Evolutionary conservation across 129 eudicot species (phyloP).

Genomic region (Gnaphalium uliginosum): DNA sequence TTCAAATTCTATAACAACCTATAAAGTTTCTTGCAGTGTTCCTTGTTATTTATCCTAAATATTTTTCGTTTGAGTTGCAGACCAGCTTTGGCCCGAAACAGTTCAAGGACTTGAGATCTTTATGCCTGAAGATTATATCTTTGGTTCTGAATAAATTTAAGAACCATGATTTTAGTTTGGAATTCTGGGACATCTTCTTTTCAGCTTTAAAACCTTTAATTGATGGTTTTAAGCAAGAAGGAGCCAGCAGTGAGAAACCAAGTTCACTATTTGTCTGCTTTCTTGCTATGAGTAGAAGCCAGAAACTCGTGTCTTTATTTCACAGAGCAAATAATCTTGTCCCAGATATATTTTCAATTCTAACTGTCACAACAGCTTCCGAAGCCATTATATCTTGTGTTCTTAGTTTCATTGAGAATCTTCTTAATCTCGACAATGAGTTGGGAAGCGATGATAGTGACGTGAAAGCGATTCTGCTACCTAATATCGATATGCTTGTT

Average conservation of each 20-base stretch:
- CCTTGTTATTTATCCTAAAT: slow-evolving; percentile 27
- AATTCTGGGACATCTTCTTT: slow-evolving; percentile 85
- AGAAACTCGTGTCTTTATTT: slow-evolving; percentile 61
- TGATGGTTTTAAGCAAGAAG: slow-evolving; percentile 77
- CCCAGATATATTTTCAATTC: slow-evolving; percentile 75
- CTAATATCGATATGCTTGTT: slow-evolving; percentile 67
- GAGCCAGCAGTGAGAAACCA: slow-evolving; percentile 88
- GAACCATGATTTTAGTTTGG: slow-evolving; percentile 61
- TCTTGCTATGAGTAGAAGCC: slow-evolving; percentile 87
- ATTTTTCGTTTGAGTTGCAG: slow-evolving; percentile 43
- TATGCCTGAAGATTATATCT: slow-evolving; percentile 78
- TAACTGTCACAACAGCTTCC: slow-evolving; percentile 73
- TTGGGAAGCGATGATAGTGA: slow-evolving; percentile 39
- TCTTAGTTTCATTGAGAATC: slow-evolving; percentile 72
- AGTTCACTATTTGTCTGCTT: slow-evolving; percentile 87
- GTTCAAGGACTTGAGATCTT: slow-evolving; percentile 77
- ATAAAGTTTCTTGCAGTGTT: slow-evolving; percentile 1
- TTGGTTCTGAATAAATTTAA: slow-evolving; percentile 59
- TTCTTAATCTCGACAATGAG: slow-evolving; percentile 65
- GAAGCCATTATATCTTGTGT: slow-evolving; percentile 71
- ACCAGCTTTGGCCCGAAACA: slow-evolving; percentile 50
- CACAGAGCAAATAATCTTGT: slow-evolving; percentile 63
- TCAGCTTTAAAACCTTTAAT: slow-evolving; percentile 64
- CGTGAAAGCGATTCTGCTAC: slow-evolving; percentile 53
- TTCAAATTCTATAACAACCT: not conserved